phyloP scores from a whole-genome alignment of 2,329 filamentous ascomycete species.

The Dendryphion nanum region DNA sequence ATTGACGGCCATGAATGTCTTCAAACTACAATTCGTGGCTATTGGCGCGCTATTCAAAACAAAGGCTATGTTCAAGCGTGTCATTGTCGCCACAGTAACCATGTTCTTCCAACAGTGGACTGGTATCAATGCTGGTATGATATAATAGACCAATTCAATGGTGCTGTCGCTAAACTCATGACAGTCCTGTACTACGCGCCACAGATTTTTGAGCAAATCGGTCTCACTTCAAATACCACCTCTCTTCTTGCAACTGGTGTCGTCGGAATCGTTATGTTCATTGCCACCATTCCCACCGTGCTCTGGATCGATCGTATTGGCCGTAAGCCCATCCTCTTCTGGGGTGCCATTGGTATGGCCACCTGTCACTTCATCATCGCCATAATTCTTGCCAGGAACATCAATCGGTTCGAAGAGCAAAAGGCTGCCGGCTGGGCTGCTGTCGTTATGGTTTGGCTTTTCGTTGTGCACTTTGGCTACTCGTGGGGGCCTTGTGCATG shows the following conservation, averaged over 20 bases:
- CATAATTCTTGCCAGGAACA: slow-evolving; percentile 64
- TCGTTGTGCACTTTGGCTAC: slow-evolving; percentile 72
- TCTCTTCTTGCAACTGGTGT: slow-evolving; percentile 69
- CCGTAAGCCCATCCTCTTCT: slow-evolving; percentile 61
- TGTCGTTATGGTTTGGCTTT: slow-evolving; percentile 70
- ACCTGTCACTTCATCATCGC: slow-evolving; percentile 70
- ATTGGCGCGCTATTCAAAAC: slow-evolving; percentile 61
- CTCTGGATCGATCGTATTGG: slow-evolving; percentile 64
- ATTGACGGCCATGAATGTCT: slow-evolving; percentile 34
- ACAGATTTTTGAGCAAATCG: slow-evolving; percentile 22
- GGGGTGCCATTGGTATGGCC: slow-evolving; percentile 69
- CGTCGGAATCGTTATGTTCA: slow-evolving; percentile 68
- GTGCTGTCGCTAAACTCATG: too few species aligned
- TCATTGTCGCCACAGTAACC: slow-evolving; percentile 53
- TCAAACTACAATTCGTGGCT: slow-evolving; percentile 57
- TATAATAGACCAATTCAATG: too few species aligned
- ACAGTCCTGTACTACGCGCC: slow-evolving; percentile 42
- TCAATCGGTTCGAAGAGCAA: slow-evolving; percentile 57
- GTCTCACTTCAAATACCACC: slow-evolving; percentile 45
- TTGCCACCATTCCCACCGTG: slow-evolving; percentile 65
- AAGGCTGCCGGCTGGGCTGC: slow-evolving; percentile 67
- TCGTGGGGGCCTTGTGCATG: slow-evolving; percentile 73
- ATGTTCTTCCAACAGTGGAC: slow-evolving; percentile 49
- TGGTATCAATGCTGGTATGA: slow-evolving; percentile 25
- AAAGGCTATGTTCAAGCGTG: slow-evolving; percentile 61